These are phyloP conservation scores for Saururus chinensis DNA, from an alignment of 164 flowering plant genomes.

Conservation along the genomic window DNA sequence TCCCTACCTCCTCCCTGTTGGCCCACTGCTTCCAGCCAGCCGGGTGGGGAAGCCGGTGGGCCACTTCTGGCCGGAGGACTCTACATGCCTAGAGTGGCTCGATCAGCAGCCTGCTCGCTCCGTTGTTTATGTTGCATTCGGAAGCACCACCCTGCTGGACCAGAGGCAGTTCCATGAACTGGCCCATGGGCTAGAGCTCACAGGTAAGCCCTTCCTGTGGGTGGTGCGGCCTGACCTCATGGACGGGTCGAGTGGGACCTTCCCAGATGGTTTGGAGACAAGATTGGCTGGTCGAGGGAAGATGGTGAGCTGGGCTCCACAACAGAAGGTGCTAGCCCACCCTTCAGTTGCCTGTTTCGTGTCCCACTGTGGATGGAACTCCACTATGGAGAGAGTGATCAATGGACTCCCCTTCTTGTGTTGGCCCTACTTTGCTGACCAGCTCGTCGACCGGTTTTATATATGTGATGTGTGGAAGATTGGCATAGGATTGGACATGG, in stretches of 20 bases:
- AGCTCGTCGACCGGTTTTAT: conserved; percentile 1
- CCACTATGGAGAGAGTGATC: conserved; percentile 1
- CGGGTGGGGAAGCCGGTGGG: neutral
- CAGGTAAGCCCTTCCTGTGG: neutral
- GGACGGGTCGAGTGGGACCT: neutral
- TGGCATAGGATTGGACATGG: neutral
- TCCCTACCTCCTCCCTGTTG: neutral
- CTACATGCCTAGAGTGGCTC: neutral
- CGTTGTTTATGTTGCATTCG: conserved; percentile 1
- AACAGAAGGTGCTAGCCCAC: conserved; percentile 4
- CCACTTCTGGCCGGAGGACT: conserved; percentile 2
- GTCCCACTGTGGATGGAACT: conserved; percentile 10
- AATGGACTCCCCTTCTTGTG: conserved; percentile 4
- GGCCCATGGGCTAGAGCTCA: neutral
- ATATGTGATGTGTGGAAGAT: conserved; percentile 2
- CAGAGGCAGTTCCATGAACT: neutral
- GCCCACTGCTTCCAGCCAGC: neutral
- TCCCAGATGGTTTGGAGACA: conserved; percentile 1
- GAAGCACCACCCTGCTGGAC: neutral
- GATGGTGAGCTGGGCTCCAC: conserved; percentile 4
- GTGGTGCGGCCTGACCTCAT: conserved; percentile 1
- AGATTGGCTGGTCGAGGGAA: neutral
- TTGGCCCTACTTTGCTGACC: conserved; percentile 10
- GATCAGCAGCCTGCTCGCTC: neutral
- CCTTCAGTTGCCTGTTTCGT: conserved; percentile 5